Evolutionary conservation across 1,139 yeast genomes (phyloP).

Genomic region (Saccharomycopsis phalli): DNA sequence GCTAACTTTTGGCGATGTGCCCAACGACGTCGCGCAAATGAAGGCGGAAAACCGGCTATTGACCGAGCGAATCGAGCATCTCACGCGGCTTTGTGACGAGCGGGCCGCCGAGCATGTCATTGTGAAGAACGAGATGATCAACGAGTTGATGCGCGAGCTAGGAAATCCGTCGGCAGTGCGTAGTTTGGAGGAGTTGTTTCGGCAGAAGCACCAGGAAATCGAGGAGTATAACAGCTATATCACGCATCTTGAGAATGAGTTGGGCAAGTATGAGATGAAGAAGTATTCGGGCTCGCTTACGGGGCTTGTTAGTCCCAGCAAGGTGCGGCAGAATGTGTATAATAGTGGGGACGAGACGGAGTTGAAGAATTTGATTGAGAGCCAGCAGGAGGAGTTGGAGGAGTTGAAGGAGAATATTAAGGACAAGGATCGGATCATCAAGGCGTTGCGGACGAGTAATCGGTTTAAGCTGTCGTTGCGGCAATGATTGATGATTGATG

Average conservation of each 20-base stretch:
- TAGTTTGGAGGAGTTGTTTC: constrained; percentile 28
- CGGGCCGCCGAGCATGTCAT: constrained; percentile 47
- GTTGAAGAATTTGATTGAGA: constrained; percentile 34
- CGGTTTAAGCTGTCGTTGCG: constrained; percentile 34
- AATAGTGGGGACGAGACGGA: constrained; percentile 16
- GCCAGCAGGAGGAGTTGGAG: constrained; percentile 61
- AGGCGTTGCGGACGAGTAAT: constrained; percentile 57
- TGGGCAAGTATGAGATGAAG: constrained; percentile 32
- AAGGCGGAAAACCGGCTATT: constrained; percentile 54
- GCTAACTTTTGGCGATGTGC: constrained; percentile 6
- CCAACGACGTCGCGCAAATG: constrained; percentile 33
- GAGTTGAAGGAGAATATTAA: constrained; percentile 54
- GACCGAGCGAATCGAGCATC: constrained; percentile 61
- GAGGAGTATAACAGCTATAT: constrained; percentile 61
- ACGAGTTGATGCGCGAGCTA: constrained; percentile 33
- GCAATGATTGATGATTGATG: too few species aligned
- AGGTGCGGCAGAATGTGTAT: constrained; percentile 8
- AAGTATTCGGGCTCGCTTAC: constrained; percentile 9
- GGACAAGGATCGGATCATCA: constrained; percentile 70
- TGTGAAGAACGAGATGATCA: constrained; percentile 45
- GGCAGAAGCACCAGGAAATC: constrained; percentile 32
- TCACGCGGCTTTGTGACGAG: constrained; percentile 51
- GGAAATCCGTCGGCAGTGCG: constrained; percentile 22
- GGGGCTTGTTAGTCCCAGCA: constrained; percentile 10
- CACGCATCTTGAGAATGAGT: constrained; percentile 49